phyloP scores from a whole-genome alignment of 148 eudicot genomes.

The Chenopodium formosanum region DNA sequence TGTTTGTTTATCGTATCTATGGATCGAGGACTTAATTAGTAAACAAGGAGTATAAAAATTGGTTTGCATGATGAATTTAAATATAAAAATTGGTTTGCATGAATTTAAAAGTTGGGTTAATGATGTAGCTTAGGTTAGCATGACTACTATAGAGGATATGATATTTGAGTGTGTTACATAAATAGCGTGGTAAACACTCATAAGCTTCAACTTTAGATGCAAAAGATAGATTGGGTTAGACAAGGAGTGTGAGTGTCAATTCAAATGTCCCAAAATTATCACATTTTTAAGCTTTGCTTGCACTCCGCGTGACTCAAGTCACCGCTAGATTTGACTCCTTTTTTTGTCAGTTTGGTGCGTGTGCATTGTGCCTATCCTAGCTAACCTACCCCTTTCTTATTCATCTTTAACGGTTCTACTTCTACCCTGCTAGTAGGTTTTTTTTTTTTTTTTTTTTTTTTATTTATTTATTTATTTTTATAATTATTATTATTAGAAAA shows the following conservation, averaged over 20 bases:
- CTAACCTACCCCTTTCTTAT: background rate
- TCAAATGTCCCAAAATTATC: conserved; percentile 22
- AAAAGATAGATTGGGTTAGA: background rate
- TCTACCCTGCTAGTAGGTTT: too few relatives aligned
- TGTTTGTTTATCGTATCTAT: too few relatives aligned
- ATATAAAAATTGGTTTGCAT: too few relatives aligned
- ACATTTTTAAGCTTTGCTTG: background rate
- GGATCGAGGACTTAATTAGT: too few relatives aligned
- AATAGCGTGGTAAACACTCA: conserved; percentile 29
- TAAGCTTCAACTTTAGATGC: conserved; percentile 14
- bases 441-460: too few relatives aligned
- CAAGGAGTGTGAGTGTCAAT: conserved; percentile 14
- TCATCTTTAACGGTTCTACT: background rate
- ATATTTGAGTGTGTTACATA: conserved; percentile 10
- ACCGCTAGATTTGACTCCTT: conserved; percentile 1
- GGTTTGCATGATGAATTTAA: too few relatives aligned
- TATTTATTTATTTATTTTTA: too few relatives aligned
- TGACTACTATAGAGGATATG: background rate
- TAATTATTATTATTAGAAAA: too few relatives aligned
- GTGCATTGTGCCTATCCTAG: background rate
- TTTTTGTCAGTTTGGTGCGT: background rate
- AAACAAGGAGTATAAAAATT: too few relatives aligned
- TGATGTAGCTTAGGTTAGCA: background rate
- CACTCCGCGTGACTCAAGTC: background rate
- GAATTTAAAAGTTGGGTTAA: background rate